Percentiles rank a stretch among this genome's conserved stretches.
Evolutionary conservation across 352 stramenopile species (phyloP).

Genomic region (Phytophthora niederhauseri): DNA sequence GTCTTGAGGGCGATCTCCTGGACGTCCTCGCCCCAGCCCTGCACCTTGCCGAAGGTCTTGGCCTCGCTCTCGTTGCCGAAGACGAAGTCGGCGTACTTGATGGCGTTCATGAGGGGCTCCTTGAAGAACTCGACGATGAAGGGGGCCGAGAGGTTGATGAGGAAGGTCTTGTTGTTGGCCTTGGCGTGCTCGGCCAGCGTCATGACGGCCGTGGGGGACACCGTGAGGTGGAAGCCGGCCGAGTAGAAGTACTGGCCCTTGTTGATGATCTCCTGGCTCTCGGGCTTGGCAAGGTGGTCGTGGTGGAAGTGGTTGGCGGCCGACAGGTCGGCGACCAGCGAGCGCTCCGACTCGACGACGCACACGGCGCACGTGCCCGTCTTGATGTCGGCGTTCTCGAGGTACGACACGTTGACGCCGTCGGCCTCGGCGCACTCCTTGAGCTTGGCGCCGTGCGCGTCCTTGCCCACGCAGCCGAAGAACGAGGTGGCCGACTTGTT

Average conservation of each 20-base stretch:
- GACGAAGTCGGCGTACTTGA: constrained; percentile 98
- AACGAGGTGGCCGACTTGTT: constrained; percentile 92
- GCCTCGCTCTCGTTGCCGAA: constrained; percentile 99
- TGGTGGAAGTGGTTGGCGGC: constrained; percentile 99
- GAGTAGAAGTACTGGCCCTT: constrained; percentile 97
- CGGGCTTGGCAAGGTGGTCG: constrained; percentile 80
- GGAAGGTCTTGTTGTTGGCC: constrained; percentile 95
- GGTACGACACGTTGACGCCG: constrained; percentile 97
- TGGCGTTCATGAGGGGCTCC: constrained; percentile 93
- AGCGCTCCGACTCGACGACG: constrained; percentile 96
- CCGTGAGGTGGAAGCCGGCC: constrained; percentile 99
- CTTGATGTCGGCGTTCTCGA: constrained; percentile 92
- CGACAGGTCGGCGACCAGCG: constrained; percentile 97
- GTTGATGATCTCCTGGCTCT: constrained; percentile 94
- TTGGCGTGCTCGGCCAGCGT: constrained; percentile 93
- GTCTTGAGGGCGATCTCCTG: constrained; percentile 94
- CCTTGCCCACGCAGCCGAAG: constrained; percentile 97
- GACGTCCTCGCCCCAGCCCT: constrained; percentile 91
- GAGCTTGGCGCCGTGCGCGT: constrained; percentile 94
- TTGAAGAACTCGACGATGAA: constrained; percentile 99
- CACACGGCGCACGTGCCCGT: constrained; percentile 99
- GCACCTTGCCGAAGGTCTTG: constrained; percentile 92
- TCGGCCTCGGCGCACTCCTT: constrained; percentile 94
- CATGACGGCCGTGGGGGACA: constrained; percentile 94
- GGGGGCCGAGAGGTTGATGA: constrained; percentile 97